Evolutionary conservation across 495 filamentous ascomycete species (phyloP).

Genomic region (Physcia stellaris): DNA sequence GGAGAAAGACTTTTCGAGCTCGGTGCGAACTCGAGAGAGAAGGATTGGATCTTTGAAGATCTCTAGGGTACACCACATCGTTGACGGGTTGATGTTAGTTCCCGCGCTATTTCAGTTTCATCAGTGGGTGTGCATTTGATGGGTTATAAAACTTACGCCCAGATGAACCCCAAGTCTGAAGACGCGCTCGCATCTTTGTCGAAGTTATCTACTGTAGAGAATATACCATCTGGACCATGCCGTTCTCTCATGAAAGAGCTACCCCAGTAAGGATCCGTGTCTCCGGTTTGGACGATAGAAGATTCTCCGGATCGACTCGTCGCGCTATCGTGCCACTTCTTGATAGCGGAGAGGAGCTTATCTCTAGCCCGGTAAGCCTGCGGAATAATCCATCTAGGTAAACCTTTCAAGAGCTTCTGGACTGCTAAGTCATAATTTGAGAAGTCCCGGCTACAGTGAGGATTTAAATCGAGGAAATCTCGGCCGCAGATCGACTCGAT

Average conservation of each 20-base stretch:
- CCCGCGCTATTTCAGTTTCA: neutral
- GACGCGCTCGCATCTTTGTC: slow-evolving; percentile 7
- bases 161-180: slow-evolving; percentile 10
- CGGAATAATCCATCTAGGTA: slow-evolving; percentile 7
- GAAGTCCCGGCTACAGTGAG: slow-evolving; percentile 8
- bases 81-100: slow-evolving; percentile 4
- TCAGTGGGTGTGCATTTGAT: neutral
- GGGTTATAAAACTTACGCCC: slow-evolving; percentile 2
- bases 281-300: no score
- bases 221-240: neutral
- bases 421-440: neutral
- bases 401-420: slow-evolving; percentile 1
- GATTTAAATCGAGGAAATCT: slow-evolving; percentile 12
- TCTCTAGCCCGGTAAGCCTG: slow-evolving; percentile 1
- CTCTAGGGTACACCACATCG: slow-evolving; percentile 2
- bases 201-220: no score
- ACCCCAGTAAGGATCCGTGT: slow-evolving; percentile 5
- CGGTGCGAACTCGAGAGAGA: neutral
- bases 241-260: slow-evolving; percentile 1
- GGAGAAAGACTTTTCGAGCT: neutral
- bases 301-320: no score
- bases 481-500: slow-evolving; percentile 16
- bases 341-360: slow-evolving; percentile 4
- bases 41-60: slow-evolving; percentile 1
- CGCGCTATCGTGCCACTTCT: slow-evolving; percentile 10